Percentiles rank a stretch among this genome's conserved stretches.
These are phyloP conservation scores for Sporothrix variecibatus DNA, from an alignment of 2,329 filamentous ascomycete genomes.

Conservation along the genomic window DNA sequence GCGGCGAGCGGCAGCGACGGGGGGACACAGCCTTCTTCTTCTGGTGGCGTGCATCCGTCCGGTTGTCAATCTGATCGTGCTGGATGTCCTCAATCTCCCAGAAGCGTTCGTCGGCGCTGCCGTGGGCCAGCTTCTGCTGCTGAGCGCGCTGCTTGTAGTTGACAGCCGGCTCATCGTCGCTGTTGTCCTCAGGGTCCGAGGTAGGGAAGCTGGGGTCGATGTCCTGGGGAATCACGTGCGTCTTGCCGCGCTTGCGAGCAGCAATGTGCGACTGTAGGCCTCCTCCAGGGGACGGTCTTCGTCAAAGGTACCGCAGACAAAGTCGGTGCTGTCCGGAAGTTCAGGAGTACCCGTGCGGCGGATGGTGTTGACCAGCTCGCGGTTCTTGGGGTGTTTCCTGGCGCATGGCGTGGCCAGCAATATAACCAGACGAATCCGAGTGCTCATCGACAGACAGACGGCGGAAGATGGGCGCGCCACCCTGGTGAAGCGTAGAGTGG, in stretches of 20 bases:
- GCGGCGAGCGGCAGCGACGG: conserved; percentile 61
- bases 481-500: conserved; percentile 42
- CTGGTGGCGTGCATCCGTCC: conserved; percentile 46
- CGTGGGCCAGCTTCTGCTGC: conserved; percentile 35
- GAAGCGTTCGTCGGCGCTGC: conserved; percentile 64
- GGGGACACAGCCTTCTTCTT: conserved; percentile 60
- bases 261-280: conserved; percentile 85
- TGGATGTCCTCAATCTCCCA: conserved; percentile 69
- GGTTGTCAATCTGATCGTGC: conserved; percentile 58
- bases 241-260: conserved; percentile 77
- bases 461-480: conserved; percentile 40
- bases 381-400: conserved; percentile 39
- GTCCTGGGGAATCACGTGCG: conserved; percentile 85
- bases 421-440: conserved; percentile 64
- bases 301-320: conserved; percentile 96
- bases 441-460: conserved; percentile 42
- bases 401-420: conserved; percentile 47
- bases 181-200: conserved; percentile 85
- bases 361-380: conserved; percentile 46
- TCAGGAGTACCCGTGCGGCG: conserved; percentile 74
- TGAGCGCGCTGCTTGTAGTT: conserved; percentile 18
- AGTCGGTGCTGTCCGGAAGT: conserved; percentile 95
- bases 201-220: conserved; percentile 97
- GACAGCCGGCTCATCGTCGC: conserved; percentile 66
- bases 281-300: conserved; percentile 94